phyloP scores from a whole-genome alignment of 768 basidiomycete species.

The Termitomyces sp. region DNA sequence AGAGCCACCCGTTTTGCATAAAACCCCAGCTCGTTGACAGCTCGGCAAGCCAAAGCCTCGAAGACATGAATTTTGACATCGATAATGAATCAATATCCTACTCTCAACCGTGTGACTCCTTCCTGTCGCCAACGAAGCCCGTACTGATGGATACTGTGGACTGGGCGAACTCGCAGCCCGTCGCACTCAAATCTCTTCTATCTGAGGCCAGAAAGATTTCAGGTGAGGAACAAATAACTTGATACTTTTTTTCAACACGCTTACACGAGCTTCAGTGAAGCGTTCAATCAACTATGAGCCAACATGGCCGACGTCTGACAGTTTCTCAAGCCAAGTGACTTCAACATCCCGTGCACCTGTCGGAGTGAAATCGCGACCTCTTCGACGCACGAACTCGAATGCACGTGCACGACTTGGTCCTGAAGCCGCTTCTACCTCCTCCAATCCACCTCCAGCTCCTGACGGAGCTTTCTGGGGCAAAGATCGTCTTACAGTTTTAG shows the following conservation, averaged over 20 bases:
- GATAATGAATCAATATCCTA: slow-evolving; percentile 5
- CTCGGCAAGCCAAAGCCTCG: neutral
- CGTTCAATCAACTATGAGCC: neutral
- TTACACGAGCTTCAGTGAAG: slow-evolving; percentile 1
- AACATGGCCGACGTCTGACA: neutral
- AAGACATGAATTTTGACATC: slow-evolving; percentile 10
- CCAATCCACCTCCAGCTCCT: slow-evolving; percentile 10
- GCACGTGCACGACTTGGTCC: slow-evolving; percentile 5
- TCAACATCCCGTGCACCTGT: neutral
- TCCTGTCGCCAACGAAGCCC: slow-evolving; percentile 6
- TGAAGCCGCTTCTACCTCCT: neutral
- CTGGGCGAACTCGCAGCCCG: slow-evolving; percentile 12
- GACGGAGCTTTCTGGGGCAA: slow-evolving; percentile 11
- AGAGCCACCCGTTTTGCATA: slow-evolving; percentile 7
- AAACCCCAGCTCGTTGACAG: slow-evolving; percentile 1
- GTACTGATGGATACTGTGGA: slow-evolving; percentile 6
- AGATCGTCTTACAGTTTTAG: slow-evolving; percentile 18
- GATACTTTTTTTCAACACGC: neutral
- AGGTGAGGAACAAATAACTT: neutral
- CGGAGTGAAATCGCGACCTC: neutral
- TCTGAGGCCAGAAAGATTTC: slow-evolving; percentile 3
- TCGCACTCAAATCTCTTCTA: slow-evolving; percentile 8
- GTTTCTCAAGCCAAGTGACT: neutral
- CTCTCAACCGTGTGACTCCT: neutral
- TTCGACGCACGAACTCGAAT: slow-evolving; percentile 6